These are phyloP conservation scores for Phytopythium sindhum DNA, from an alignment of 352 stramenopile species.

Conservation along the genomic window DNA sequence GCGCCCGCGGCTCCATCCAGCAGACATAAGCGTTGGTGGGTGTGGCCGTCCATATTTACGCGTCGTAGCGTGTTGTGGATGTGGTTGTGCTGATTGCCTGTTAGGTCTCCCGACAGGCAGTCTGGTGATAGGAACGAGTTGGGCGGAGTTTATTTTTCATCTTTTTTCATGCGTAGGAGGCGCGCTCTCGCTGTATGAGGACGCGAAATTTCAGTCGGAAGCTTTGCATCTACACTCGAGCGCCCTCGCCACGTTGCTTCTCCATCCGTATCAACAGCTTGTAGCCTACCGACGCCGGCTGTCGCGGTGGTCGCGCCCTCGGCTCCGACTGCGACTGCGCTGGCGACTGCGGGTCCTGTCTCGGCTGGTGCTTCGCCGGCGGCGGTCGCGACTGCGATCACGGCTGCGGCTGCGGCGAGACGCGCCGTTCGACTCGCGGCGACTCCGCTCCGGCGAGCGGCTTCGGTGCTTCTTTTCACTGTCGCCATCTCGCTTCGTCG, in stretches of 20 bases:
- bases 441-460: slow-evolving; percentile 13
- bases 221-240: slow-evolving; percentile 3
- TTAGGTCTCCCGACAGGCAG: not conserved
- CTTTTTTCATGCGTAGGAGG: not conserved
- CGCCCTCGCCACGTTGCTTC: not conserved
- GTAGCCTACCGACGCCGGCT: not conserved
- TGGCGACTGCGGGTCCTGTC: slow-evolving; percentile 13
- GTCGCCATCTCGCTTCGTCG: not conserved
- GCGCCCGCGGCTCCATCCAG: slow-evolving; percentile 45
- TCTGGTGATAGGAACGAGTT: not conserved
- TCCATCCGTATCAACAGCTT: not conserved
- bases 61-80: not conserved
- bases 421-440: not conserved
- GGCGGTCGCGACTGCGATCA: slow-evolving; percentile 24
- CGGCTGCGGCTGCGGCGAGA: slow-evolving; percentile 14
- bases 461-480: slow-evolving; percentile 19
- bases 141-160: not conserved
- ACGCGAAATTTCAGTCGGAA: slow-evolving; percentile 2
- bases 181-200: not conserved
- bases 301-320: slow-evolving; percentile 11
- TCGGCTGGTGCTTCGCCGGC: slow-evolving; percentile 23
- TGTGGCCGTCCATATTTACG: not conserved
- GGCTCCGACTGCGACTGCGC: slow-evolving; percentile 19
- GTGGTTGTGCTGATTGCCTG: not conserved
- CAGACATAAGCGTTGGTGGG: slow-evolving; percentile 25